Evolutionary conservation across 1,284 basidiomycete genomes (phyloP).

Genomic region (Inonotus obliquus): DNA sequence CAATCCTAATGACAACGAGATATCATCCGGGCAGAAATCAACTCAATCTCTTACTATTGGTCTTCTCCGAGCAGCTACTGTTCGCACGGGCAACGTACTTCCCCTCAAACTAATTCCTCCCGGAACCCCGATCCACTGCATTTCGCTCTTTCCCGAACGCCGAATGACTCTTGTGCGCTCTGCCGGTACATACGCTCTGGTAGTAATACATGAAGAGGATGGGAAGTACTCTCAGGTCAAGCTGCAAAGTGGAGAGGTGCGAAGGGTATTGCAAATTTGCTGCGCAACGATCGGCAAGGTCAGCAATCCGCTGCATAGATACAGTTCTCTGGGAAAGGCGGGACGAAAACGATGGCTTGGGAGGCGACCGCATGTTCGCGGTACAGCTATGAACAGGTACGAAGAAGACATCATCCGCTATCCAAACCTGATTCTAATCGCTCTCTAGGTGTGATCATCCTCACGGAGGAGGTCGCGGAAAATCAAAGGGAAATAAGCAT

Average conservation of each 20-base stretch:
- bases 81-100: constrained; percentile 92
- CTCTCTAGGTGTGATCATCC: constrained; percentile 80
- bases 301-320: constrained; percentile 90
- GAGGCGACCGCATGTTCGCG: constrained; percentile 82
- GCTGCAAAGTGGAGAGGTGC: constrained; percentile 90
- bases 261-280: constrained; percentile 80
- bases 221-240: constrained; percentile 79
- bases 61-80: constrained; percentile 78
- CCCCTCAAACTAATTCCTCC: constrained; percentile 89
- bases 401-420: constrained; percentile 27
- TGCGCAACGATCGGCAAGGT: constrained; percentile 90
- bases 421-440: constrained; percentile 10
- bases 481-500: constrained; percentile 94
- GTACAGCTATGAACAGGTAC: constrained; percentile 97
- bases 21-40: constrained; percentile 31
- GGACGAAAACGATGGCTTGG: constrained; percentile 90
- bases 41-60: constrained; percentile 74
- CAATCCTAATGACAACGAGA: constrained; percentile 34
- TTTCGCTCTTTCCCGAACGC: constrained; percentile 75
- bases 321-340: constrained; percentile 85
- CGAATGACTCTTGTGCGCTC: constrained; percentile 84
- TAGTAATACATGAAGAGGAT: constrained; percentile 70
- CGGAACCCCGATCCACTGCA: constrained; percentile 87
- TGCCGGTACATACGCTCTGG: constrained; percentile 83
- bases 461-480: constrained; percentile 97